These are phyloP conservation scores for Pyrus hybrid DNA, from an alignment of 331 rosid species.

Conservation along the genomic window DNA sequence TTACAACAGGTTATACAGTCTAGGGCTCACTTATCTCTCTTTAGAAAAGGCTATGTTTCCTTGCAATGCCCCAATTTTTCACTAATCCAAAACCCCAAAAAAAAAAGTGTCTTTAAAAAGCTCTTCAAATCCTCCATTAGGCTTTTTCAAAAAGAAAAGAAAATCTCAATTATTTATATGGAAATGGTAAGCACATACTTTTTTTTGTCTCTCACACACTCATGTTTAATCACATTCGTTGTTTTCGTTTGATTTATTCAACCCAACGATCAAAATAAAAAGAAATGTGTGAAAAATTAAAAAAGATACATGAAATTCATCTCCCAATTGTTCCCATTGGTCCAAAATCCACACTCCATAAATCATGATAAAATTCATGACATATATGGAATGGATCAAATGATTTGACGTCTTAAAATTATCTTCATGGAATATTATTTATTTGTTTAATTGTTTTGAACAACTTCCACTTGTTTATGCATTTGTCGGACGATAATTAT, in stretches of 20 bases:
- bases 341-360: not conserved
- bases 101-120: slow-evolving; percentile 41
- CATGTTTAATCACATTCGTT: too few species aligned
- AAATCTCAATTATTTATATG: not conserved
- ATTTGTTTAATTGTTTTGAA: not conserved
- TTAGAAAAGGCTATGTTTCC: slow-evolving; percentile 46
- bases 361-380: not conserved
- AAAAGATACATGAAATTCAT: too few species aligned
- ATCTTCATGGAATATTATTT: not conserved
- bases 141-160: not conserved
- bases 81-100: not conserved
- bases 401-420: not conserved
- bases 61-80: slow-evolving; percentile 29
- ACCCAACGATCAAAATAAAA: not conserved
- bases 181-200: not conserved
- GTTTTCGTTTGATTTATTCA: not conserved
- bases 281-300: too few species aligned
- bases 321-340: not conserved
- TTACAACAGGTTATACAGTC: not conserved
- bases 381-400: not conserved
- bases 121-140: slow-evolving; percentile 34
- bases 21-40: slow-evolving; percentile 22
- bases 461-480: not conserved
- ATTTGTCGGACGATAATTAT: not conserved
- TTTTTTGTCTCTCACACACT: too few species aligned